Percentiles rank a stretch among this genome's conserved stretches.
phyloP scores from a whole-genome alignment of 148 eudicot genomes.

The Camellia granthamiana region DNA sequence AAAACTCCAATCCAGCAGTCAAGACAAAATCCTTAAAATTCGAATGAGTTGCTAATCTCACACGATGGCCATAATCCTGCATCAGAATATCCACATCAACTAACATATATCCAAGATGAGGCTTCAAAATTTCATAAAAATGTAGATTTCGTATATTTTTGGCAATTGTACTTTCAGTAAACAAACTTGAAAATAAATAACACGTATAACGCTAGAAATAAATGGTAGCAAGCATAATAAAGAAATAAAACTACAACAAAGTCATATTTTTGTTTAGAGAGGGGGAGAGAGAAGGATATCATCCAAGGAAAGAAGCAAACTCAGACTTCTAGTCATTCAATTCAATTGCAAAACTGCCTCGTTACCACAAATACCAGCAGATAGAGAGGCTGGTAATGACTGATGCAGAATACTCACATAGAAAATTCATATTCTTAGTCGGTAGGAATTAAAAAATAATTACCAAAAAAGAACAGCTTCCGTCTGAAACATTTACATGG shows the following conservation, averaged over 20 bases:
- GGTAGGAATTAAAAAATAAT: no score
- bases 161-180: not conserved
- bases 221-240: not conserved
- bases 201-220: not conserved
- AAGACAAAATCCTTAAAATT: constrained; percentile 91
- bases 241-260: not conserved
- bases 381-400: not conserved
- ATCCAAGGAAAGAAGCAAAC: not conserved
- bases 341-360: not conserved
- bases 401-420: no score
- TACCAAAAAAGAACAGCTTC: no score
- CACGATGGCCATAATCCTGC: constrained; percentile 97
- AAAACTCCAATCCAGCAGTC: constrained; percentile 93
- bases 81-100: constrained; percentile 24
- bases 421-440: no score
- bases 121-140: not conserved
- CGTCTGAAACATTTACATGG: no score
- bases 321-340: not conserved
- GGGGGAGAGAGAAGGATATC: not conserved
- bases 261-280: not conserved
- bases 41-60: constrained; percentile 91
- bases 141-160: not conserved
- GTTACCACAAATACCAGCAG: not conserved
- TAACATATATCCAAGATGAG: constrained; percentile 1
- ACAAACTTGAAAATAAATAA: not conserved